Percentiles rank a stretch among this genome's conserved stretches.
Evolutionary conservation across 768 basidiomycete genomes (phyloP).

Genomic region (Rubroboletus satanas): DNA sequence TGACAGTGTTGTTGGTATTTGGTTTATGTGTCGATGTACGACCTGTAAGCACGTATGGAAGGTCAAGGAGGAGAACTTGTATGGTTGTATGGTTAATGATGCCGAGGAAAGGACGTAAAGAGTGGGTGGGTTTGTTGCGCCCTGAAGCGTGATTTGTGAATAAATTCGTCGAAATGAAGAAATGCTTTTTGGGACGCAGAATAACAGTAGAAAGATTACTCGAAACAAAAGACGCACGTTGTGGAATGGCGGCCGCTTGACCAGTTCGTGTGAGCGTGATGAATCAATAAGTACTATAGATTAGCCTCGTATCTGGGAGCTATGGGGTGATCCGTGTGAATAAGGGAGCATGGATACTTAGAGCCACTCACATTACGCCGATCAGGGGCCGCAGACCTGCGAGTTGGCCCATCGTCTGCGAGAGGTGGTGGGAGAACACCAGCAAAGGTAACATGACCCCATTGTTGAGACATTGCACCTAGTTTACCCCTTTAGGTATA

Average conservation of each 20-base stretch:
- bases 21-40: constrained; percentile 32
- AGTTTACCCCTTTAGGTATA: no score
- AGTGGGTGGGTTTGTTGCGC: constrained; percentile 47
- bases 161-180: neutral
- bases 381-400: constrained; percentile 32
- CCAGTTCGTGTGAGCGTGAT: constrained; percentile 42
- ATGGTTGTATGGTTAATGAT: constrained; percentile 46
- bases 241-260: constrained; percentile 43
- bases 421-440: constrained; percentile 38
- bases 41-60: constrained; percentile 34
- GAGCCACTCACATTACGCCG: constrained; percentile 32
- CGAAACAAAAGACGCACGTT: constrained; percentile 42
- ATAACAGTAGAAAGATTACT: constrained; percentile 50
- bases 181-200: constrained; percentile 37
- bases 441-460: constrained; percentile 30
- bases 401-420: constrained; percentile 27
- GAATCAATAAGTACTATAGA: constrained; percentile 40
- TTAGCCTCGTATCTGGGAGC: constrained; percentile 19
- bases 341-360: neutral
- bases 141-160: constrained; percentile 35
- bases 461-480: no score
- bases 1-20: constrained; percentile 36
- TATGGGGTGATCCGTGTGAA: constrained; percentile 6
- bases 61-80: constrained; percentile 44
- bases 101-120: constrained; percentile 54